Base-by-base conservation (phyloP, 2,329 filamentous ascomycete species). In the Diaporthe capsici region DNA sequence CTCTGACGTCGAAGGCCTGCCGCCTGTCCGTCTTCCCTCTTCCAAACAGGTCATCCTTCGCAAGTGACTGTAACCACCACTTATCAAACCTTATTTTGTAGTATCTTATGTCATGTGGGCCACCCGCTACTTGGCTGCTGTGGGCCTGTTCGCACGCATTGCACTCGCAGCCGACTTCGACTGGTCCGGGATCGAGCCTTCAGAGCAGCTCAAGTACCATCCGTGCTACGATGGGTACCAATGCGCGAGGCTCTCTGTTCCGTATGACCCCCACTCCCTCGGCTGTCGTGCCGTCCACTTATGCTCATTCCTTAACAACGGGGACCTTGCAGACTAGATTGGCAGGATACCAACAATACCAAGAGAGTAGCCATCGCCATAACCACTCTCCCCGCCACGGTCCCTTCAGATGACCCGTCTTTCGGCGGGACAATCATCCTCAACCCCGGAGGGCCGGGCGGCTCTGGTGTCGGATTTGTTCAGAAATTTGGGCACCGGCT, bases 401-500 rank as follows among this genome's bases (percentile, higher is more conserved):
- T 88, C 4, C 73, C 82, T 12, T 81, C 84, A 31, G 53, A 79
- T n/a, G 83, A 86, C 73, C 81, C 84, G 5, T 76, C 81, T 49
- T 88, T 85, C 71, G 85, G 82, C 53, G 87, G 87, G 25, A 81
- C 86, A 65, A 80, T 88, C 57, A 81, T 88, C 77, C 79, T 80
- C 63, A 88, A 88, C 80, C 86, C 86, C 0, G 87, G 87, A 57
- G 87, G 87, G 0, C 87, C 87, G 0, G 85, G 86, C 39, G 84
- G 81, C 28, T 85, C 84, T 0, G 87, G 87, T 12, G 82, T 87
- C 3, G 49, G 42, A 0, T 77, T 83, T 17, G 44, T 84, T 8
- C 78, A 82, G 10, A 4, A 7, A 1, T 53, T 37, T 3, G 86
- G 82, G n/a, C 74, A 63, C 3, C 28, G 70, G n/a, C 75, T 87